Evolutionary conservation across 139 green algal species (phyloP), one percentile per base, ranked within the genome.

Genomic region (Yamagishiella unicocca): DNA sequence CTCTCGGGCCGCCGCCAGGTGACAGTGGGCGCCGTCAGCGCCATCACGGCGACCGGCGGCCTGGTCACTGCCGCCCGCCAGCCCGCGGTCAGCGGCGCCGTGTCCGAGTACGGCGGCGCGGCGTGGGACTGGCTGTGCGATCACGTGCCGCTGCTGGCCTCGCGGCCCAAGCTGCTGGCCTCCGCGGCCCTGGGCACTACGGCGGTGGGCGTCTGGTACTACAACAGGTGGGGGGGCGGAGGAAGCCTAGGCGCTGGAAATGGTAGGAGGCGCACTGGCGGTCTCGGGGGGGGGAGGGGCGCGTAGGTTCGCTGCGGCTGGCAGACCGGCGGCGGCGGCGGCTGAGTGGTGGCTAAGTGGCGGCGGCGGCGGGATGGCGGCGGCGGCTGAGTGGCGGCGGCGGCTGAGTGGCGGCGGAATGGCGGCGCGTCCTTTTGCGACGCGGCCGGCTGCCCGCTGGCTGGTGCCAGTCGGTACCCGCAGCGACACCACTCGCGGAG

Each of bases 161-260:
- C 61, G 10, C 91, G 92, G 80, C 91, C 92, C n/a, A 91, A 90
- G 91, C 67, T 91, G 33, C 33, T 88, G 54, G 61, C 87, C 53
- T 77, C 50, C 12, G 66, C 33, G 35, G 29, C 73, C 35, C 62
- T 81, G 5, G 61, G 46, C 0, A 19, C 82, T 4, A 50, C 74
- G 31, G 68, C 74, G 6, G 90, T 75, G 17, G 93, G 77, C 5
- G 84, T 55, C 33, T 87, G 78, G 42, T 90, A 91, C 73, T 94
- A 80, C 31, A 64, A 42, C 70, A 89, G 89, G 92, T 93, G 79
- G 42, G 87, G 58, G 50, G 50, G 50, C 14, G 50, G 50, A 25
- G n/a, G n/a, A n/a, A n/a, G n/a, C n/a, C n/a, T 25, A 58, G 50
- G 50, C 14, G 50, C 17, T 19, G 8, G 22, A 8, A 68, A n/a